A percentile compares a stretch with the other conserved stretches of the same genome.
Conservation (phyloP, 306 rosid genomes). For the Cucurbita ficifolia region DNA sequence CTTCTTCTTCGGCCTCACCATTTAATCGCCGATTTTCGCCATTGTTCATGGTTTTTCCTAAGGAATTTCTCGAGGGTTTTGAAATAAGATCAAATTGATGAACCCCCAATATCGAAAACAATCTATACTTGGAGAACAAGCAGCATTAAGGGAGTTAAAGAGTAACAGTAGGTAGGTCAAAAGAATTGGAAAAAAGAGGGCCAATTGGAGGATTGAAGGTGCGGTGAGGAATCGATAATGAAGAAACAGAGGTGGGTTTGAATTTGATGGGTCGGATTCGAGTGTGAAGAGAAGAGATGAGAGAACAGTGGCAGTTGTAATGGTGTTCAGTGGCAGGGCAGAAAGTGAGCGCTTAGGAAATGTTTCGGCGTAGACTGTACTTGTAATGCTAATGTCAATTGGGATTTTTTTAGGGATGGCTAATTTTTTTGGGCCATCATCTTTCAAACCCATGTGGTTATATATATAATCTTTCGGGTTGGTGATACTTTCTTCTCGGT, state of each 20-base stretch:
- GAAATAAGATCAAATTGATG: neutral
- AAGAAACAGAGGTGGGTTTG: neutral
- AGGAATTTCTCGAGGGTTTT: neutral
- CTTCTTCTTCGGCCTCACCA: conserved; percentile 56
- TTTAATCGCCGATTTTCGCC: conserved; percentile 34
- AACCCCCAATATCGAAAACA: neutral
- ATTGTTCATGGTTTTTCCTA: conserved; percentile 42
- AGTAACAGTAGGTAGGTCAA: neutral
- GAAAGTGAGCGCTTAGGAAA: neutral
- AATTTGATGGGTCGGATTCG: neutral
- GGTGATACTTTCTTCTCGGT: too few species aligned
- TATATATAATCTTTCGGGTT: too few species aligned
- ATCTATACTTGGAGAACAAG: neutral
- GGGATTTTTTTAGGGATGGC: too few species aligned
- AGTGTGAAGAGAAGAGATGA: neutral
- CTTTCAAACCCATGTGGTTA: too few species aligned
- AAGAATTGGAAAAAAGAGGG: neutral
- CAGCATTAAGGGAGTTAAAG: neutral
- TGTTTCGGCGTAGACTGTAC: neutral
- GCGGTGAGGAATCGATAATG: neutral
- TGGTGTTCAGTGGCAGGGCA: neutral
- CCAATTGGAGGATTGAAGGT: neutral
- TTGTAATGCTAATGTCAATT: too few species aligned
- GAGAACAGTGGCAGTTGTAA: neutral
- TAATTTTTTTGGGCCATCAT: too few species aligned